These are phyloP conservation scores for Umbilicus rupestris DNA, from an alignment of 164 flowering plant species.

Conservation along the genomic window DNA sequence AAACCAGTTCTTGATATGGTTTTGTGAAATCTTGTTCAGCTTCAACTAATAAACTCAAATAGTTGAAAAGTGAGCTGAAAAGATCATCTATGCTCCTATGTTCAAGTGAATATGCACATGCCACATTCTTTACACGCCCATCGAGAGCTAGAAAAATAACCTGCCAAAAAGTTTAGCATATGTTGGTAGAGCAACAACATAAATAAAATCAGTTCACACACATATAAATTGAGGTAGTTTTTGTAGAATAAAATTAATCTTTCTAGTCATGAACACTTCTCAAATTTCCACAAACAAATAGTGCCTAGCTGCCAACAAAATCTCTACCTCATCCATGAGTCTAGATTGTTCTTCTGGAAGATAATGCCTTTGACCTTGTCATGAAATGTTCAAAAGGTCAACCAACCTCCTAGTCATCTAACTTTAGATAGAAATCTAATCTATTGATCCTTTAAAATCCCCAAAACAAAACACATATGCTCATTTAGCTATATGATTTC, in stretches of 20 bases:
- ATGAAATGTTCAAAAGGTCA: neutral
- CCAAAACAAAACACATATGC: no score
- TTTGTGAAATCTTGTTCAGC: conserved; percentile 19
- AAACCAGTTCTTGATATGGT: conserved; percentile 38
- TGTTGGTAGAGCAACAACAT: neutral
- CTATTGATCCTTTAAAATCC: neutral
- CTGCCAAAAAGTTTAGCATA: conserved; percentile 27
- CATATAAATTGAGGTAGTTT: no score
- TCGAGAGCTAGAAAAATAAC: conserved; percentile 65
- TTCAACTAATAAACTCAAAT: conserved; percentile 28
- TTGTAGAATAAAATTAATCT: neutral
- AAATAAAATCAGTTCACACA: neutral
- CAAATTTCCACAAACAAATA: no score
- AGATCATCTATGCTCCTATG: conserved; percentile 47
- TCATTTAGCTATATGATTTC: no score
- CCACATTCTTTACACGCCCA: conserved; percentile 40
- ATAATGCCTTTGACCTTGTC: neutral
- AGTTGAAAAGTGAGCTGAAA: conserved; percentile 37
- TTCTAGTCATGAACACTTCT: neutral
- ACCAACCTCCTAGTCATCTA: neutral
- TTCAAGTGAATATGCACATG: conserved; percentile 54
- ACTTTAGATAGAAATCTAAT: neutral
- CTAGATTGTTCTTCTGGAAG: no score
- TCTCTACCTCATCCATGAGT: no score
- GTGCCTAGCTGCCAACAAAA: no score